Conservation (phyloP, 345 rosid species). For the Psidium guajava region DNA sequence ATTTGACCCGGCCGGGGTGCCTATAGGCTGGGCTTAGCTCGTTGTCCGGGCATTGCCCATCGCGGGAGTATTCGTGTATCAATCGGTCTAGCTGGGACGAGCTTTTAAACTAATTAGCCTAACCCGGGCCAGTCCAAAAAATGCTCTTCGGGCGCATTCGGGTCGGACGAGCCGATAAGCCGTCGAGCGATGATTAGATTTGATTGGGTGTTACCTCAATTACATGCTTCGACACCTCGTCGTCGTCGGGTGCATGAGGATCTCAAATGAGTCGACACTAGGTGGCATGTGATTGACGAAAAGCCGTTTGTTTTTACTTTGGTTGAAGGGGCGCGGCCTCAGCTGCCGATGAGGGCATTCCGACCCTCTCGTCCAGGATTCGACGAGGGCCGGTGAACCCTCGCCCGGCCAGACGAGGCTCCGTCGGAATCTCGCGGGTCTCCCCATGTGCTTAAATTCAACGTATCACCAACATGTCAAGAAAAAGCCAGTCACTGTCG, state of each 20-base stretch:
- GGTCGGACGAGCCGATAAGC: background rate
- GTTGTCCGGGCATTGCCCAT: background rate
- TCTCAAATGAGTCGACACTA: background rate
- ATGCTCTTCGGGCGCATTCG: background rate
- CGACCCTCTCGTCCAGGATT: background rate
- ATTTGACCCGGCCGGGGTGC: background rate
- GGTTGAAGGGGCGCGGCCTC: background rate
- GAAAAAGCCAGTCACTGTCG: too few species aligned
- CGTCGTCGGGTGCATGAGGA: rapidly evolving
- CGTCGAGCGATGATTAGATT: background rate
- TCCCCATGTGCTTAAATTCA: background rate
- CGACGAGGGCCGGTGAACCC: rapidly evolving
- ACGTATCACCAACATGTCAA: too few species aligned
- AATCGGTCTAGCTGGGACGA: background rate
- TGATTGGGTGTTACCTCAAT: background rate
- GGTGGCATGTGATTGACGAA: background rate
- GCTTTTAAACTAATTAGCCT: background rate
- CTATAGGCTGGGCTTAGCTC: background rate
- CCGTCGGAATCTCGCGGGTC: background rate
- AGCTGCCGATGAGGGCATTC: background rate
- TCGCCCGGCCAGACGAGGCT: background rate
- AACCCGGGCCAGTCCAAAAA: background rate
- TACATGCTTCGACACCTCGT: background rate
- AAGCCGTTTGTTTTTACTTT: background rate
- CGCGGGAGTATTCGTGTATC: background rate